Evolutionary conservation across 306 rosid genomes (phyloP), one percentile per base, ranked within the genome.

Genomic region (Myrica gale): DNA sequence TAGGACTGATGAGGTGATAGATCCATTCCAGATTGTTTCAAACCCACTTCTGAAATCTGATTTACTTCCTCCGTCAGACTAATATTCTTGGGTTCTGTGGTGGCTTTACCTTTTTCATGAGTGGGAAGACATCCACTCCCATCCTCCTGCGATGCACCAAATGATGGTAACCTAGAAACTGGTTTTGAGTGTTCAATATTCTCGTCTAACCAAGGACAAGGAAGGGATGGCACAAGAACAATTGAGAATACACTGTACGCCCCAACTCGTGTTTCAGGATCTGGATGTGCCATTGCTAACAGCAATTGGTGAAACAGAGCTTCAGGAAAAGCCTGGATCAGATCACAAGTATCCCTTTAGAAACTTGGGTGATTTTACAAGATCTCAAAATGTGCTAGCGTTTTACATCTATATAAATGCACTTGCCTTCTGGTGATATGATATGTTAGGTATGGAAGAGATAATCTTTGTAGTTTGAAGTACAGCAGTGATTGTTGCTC

Each of bases 231-330:
- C 90, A 91, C 87, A 71, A 95, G 97, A 82, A 92, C 90, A 51
- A 83, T 62, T 68, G 96, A 89, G 76, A 92, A 89, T 76, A 95
- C 71, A 81, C 85, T 57, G 23, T 95, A 97, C 10, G 99, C 99
- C 75, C 97, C 93, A 68, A 87, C 84, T 72, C 97, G 88, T 70
- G 92, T 95, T 79, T 90, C 97, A 21, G 82, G 89, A 78, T 92
- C 98, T 69, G 91, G 89, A 81, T 95, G 96, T 55, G 97, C 85
- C 99, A 95, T 95, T 13, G 83, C 91, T 47, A 89, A 72, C 83
- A 95, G 97, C 86, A 95, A 76, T 75, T 92, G 99, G 86, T 95
- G 97, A 88, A 92, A 90, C 79, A 95, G 87, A 43, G 93, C 95
- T 82, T 92, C 97, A 73, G 99, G 99, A 77, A 95, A 95, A 78